phyloP scores from a whole-genome alignment of 768 basidiomycete genomes.

The Boletellus emodensis region DNA sequence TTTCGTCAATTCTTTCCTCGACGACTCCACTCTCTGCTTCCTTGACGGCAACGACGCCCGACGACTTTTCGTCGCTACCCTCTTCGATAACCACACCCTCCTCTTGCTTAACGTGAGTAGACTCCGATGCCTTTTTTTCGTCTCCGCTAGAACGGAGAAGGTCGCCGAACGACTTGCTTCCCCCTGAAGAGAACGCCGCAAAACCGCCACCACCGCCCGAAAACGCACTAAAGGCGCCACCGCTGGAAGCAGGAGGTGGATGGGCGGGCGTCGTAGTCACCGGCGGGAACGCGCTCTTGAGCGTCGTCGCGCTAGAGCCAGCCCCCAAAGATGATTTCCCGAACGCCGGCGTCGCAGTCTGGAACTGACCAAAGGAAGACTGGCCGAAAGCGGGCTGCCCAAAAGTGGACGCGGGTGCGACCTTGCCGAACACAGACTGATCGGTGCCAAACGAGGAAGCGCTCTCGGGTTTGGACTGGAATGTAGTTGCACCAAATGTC shows the following conservation, averaged over 20 bases:
- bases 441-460: slow-evolving; percentile 29
- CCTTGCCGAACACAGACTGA: slow-evolving; percentile 34
- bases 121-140: neutral
- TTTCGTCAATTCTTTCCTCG: slow-evolving; percentile 21
- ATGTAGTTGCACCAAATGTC: slow-evolving; percentile 14
- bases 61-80: slow-evolving; percentile 7
- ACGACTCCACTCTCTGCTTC: slow-evolving; percentile 22
- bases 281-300: slow-evolving; percentile 18
- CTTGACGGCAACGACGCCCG: slow-evolving; percentile 3
- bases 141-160: slow-evolving; percentile 40
- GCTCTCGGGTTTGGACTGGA: slow-evolving; percentile 14
- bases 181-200: slow-evolving; percentile 44
- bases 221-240: slow-evolving; percentile 28
- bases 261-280: slow-evolving; percentile 3
- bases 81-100: neutral
- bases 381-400: slow-evolving; percentile 20
- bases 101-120: neutral
- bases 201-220: slow-evolving; percentile 42
- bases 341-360: slow-evolving; percentile 15
- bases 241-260: slow-evolving; percentile 11
- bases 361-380: slow-evolving; percentile 26
- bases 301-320: slow-evolving; percentile 28
- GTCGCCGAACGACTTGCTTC: slow-evolving; percentile 57
- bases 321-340: slow-evolving; percentile 36
- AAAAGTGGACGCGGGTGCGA: slow-evolving; percentile 27